phyloP scores from a whole-genome alignment of 192 early-diverging fungal species.

The Linnemannia exigua region DNA sequence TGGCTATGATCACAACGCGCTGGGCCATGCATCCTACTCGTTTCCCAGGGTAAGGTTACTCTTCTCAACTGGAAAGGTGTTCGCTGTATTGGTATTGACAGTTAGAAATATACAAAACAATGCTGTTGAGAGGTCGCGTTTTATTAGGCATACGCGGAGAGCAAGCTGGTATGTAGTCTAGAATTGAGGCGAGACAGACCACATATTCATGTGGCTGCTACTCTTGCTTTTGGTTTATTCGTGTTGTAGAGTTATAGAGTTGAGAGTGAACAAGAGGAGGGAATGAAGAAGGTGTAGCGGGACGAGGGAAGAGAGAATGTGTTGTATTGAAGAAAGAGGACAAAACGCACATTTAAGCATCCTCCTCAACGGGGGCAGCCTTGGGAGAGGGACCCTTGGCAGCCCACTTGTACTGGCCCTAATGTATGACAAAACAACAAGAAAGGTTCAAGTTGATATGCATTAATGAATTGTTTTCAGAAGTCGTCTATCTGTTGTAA shows the following conservation, averaged over 20 bases:
- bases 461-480: neutral
- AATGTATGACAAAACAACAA: neutral
- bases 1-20: too few species aligned
- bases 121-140: neutral
- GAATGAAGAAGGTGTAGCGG: neutral
- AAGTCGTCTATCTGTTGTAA: neutral
- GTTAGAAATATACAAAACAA: neutral
- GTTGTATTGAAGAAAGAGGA: neutral
- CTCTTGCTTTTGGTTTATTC: slow-evolving; percentile 2
- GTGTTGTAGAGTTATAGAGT: neutral
- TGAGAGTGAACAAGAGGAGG: neutral
- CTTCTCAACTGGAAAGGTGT: too few species aligned
- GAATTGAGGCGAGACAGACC: neutral
- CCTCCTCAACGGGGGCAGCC: slow-evolving; percentile 31
- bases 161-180: neutral
- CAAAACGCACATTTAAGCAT: slow-evolving; percentile 27
- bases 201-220: neutral
- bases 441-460: neutral
- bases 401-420: slow-evolving; percentile 37
- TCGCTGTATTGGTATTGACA: neutral
- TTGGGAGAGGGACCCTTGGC: slow-evolving; percentile 43
- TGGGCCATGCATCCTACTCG: too few species aligned
- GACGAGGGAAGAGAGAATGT: neutral
- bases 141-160: neutral
- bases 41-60: too few species aligned